A percentile compares a stretch with the other conserved stretches of the same genome.
These are phyloP conservation scores for Penicillium rolfsii DNA, from an alignment of 2,329 filamentous ascomycete genomes.

Conservation along the genomic window DNA sequence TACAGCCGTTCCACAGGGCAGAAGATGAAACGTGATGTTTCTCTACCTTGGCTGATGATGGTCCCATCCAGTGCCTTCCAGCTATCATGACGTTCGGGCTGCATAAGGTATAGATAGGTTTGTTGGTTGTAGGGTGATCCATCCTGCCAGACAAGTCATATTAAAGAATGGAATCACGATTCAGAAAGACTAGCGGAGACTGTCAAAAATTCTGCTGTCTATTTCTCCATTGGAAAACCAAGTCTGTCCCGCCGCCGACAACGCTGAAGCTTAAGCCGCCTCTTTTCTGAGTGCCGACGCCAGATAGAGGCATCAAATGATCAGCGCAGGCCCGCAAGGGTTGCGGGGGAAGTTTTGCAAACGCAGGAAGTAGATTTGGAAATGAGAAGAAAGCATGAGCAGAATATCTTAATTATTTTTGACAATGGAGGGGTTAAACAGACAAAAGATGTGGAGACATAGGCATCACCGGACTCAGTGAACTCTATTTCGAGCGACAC, in stretches of 20 bases:
- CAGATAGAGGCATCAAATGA: neutral
- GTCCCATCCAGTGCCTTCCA: neutral
- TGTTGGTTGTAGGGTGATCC: neutral
- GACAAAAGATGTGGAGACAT: neutral
- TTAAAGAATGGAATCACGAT: neutral
- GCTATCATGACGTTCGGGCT: conserved; percentile 1
- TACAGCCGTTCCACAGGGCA: neutral
- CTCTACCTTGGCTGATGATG: neutral
- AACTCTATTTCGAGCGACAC: neutral
- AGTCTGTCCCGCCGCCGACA: neutral
- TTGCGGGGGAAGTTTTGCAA: neutral
- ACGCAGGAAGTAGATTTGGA: neutral
- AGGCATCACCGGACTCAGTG: neutral
- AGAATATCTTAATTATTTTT: too few species aligned
- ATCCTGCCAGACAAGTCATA: neutral
- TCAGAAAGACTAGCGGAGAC: neutral
- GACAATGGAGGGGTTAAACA: too few species aligned
- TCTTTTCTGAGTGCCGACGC: neutral
- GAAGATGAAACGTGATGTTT: neutral
- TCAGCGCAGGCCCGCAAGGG: neutral
- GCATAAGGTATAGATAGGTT: neutral
- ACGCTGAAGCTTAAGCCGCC: neutral
- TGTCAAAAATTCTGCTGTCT: too few species aligned
- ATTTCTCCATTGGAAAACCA: too few species aligned
- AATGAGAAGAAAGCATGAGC: too few species aligned